Conservation (phyloP, 2,329 filamentous ascomycete species). For the Penicillium glabrum region DNA sequence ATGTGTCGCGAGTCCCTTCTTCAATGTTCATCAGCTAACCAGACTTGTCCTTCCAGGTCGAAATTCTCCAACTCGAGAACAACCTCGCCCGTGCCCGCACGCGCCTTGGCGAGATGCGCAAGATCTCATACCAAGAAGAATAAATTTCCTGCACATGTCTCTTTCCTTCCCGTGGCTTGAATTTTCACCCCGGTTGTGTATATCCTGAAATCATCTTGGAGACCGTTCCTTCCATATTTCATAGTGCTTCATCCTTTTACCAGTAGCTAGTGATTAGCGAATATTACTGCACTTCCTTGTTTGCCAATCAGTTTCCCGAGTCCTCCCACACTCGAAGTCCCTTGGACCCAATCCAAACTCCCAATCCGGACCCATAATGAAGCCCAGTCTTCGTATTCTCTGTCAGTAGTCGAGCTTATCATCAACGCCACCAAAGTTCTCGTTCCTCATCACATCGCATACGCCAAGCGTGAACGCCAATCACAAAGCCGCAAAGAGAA, state of each 20-base stretch:
- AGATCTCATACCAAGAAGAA: slow-evolving; percentile 89
- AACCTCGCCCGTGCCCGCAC: slow-evolving; percentile 73
- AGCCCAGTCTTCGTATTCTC: not conserved
- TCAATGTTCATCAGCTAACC: slow-evolving; percentile 12
- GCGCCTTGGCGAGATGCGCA: slow-evolving; percentile 93
- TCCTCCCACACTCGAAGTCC: not conserved
- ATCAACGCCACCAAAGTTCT: not conserved
- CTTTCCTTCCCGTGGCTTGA: not conserved
- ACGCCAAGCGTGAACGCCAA: not conserved
- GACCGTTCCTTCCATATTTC: not conserved
- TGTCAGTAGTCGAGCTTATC: not conserved
- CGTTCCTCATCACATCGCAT: not conserved
- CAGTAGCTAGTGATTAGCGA: not conserved
- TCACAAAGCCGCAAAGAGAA: not conserved
- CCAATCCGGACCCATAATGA: not conserved
- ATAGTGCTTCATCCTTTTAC: not conserved
- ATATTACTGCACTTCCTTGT: not conserved
- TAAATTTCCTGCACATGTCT: slow-evolving; percentile 21
- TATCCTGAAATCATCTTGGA: slow-evolving; percentile 4
- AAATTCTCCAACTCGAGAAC: slow-evolving; percentile 96
- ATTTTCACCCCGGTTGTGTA: slow-evolving; percentile 3
- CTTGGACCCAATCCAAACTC: not conserved
- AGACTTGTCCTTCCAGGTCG: slow-evolving; percentile 63
- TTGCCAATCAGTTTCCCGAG: not conserved
- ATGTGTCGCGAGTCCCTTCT: slow-evolving; percentile 31